Percentiles rank a stretch among this genome's conserved stretches.
Conservation (phyloP, 2,329 filamentous ascomycete species). For the Magnaporthales sp. region DNA sequence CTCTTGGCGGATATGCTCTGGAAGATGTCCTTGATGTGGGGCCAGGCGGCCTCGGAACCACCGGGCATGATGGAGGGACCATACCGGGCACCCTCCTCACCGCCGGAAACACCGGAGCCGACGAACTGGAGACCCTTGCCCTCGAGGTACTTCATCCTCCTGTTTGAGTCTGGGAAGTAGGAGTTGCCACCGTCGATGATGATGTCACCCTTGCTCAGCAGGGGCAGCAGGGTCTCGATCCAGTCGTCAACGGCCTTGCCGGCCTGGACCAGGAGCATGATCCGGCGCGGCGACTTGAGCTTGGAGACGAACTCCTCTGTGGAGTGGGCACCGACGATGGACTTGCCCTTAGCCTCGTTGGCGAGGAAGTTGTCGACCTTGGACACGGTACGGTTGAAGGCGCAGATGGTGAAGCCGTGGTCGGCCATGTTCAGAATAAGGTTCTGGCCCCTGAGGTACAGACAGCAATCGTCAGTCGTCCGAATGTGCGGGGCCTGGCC, state of each 20-base stretch:
- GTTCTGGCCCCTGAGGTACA: constrained; percentile 59
- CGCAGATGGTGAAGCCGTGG: constrained; percentile 91
- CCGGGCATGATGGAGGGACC: constrained; percentile 98
- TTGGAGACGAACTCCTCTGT: constrained; percentile 92
- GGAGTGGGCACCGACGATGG: constrained; percentile 85
- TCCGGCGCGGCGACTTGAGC: constrained; percentile 91
- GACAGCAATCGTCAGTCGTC: neutral
- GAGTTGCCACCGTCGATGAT: constrained; percentile 99
- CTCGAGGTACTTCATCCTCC: constrained; percentile 81
- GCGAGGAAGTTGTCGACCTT: constrained; percentile 94
- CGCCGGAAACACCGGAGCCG: constrained; percentile 94
- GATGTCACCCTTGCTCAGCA: constrained; percentile 82
- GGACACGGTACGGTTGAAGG: constrained; percentile 96
- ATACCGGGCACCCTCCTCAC: constrained; percentile 97
- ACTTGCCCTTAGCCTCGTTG: constrained; percentile 92
- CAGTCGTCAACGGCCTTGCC: constrained; percentile 97
- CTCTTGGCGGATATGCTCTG: constrained; percentile 97
- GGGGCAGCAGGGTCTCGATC: constrained; percentile 87
- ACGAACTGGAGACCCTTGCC: constrained; percentile 91
- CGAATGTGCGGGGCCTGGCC: neutral
- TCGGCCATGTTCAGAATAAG: constrained; percentile 85
- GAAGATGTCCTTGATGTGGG: constrained; percentile 97
- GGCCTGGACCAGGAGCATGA: constrained; percentile 99
- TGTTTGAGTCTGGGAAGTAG: constrained; percentile 98
- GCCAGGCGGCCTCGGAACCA: constrained; percentile 97